Percentiles rank a stretch among this genome's conserved stretches.
Evolutionary conservation across 352 stramenopile genomes (phyloP).

Genomic region (Pythium chondricola): DNA sequence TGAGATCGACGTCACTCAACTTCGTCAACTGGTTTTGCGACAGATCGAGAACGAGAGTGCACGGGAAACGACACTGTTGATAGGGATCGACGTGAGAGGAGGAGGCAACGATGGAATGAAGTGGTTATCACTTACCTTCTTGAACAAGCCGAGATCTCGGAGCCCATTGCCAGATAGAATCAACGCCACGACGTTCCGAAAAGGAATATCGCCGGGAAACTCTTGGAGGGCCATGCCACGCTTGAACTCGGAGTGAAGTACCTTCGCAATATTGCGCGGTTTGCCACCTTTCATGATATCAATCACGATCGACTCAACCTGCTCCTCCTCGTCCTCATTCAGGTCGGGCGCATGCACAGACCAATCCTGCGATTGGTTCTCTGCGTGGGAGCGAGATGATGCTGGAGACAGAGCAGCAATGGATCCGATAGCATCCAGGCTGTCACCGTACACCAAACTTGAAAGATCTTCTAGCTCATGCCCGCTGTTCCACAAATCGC

Average conservation of each 20-base stretch:
- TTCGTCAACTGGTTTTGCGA: conserved; percentile 60
- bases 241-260: conserved; percentile 46
- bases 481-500: too few relatives aligned
- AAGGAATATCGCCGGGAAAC: conserved; percentile 42
- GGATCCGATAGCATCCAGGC: too few relatives aligned
- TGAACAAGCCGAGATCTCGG: conserved; percentile 40
- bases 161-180: conserved; percentile 59
- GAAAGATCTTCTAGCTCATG: too few relatives aligned
- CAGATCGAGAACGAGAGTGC: conserved; percentile 44
- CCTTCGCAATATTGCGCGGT: conserved; percentile 37
- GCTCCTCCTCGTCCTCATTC: conserved; percentile 37
- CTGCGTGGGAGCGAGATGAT: too few relatives aligned
- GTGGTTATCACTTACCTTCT: conserved; percentile 28
- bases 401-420: too few relatives aligned
- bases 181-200: conserved; percentile 54
- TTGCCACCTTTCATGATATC: conserved; percentile 57
- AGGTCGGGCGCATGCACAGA: too few relatives aligned
- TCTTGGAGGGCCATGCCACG: conserved; percentile 34
- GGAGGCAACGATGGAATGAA: neutral
- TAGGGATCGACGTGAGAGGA: neutral
- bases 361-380: too few relatives aligned
- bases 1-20: conserved; percentile 37
- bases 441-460: too few relatives aligned
- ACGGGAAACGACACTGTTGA: conserved; percentile 53
- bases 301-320: conserved; percentile 30